Evolutionary conservation across 1,139 yeast genomes (phyloP), one percentile per base, ranked within the genome.

Genomic region (Pneumocystis oryctolagi): DNA sequence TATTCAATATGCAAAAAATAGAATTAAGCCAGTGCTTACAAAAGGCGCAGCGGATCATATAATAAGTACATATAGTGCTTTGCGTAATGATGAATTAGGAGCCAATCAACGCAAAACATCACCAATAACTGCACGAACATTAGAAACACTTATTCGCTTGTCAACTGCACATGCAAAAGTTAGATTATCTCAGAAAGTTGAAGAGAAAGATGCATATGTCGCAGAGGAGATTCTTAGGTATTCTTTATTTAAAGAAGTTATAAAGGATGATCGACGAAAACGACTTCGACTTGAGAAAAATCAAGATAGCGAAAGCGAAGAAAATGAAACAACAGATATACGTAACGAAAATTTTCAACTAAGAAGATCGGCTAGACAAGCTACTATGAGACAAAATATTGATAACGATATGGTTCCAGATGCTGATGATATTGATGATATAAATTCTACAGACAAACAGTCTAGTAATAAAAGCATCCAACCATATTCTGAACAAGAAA

Each of bases 121-220:
- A 0, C 98, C 99, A 55, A 89, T 94, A 68, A 92, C 99, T 2
- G 96, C 98, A 30, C 88, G 99, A 83, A 94, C 98, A 2, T 79
- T 92, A 69, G 99, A 92, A 76, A 92, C 99, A 0, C 79, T 92
- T 69, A 92, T 92, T 73, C 95, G 99, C 78, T 78, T 92, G 66
- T 81, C 97, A 0, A 88, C 97, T 1, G 98, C 98, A 0, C 99
- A 92, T 74, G 98, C 99, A 30, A 92, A 92, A 73, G 89, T 92
- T 16, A 80, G 98, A 70, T 78, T 92, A 63, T 86, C 96, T 31
- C 82, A 82, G 69, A 79, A 82, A 2, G 85, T 92, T 28, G 89
- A 85, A 56, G 81, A 81, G 37, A 80, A 79, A 67, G 99, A 92
- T 74, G 96, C 97, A 1, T 78, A 80, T 67, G 85, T 87, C 58